Evolutionary conservation across 306 rosid species (phyloP).

Genomic region (Ziziphus jujuba): DNA sequence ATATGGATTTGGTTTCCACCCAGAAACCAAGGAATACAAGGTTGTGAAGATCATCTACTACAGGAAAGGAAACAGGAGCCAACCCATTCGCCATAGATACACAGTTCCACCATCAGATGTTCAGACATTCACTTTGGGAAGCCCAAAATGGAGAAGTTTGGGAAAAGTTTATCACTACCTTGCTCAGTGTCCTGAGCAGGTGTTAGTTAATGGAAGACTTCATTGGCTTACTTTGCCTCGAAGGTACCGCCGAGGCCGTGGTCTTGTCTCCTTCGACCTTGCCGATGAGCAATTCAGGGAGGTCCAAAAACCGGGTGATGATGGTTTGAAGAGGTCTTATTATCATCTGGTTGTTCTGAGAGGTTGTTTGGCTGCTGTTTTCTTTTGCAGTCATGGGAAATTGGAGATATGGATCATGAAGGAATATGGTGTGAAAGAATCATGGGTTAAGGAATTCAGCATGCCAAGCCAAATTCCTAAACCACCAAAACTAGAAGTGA

Average conservation of each 20-base stretch:
- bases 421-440: slow-evolving; percentile 39
- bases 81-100: background rate
- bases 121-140: slow-evolving; percentile 35
- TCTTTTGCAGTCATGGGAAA: slow-evolving; percentile 20
- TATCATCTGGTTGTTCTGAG: slow-evolving; percentile 33
- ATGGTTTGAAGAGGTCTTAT: slow-evolving; percentile 20
- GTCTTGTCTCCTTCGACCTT: slow-evolving; percentile 43
- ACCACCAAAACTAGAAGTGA: slow-evolving; percentile 24
- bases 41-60: slow-evolving; percentile 34
- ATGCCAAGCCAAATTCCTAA: slow-evolving; percentile 31
- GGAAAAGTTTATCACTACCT: slow-evolving; percentile 26
- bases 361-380: slow-evolving; percentile 44
- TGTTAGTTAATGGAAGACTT: slow-evolving; percentile 42
- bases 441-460: slow-evolving; percentile 33
- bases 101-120: slow-evolving; percentile 21
- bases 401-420: slow-evolving; percentile 53
- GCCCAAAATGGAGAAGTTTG: slow-evolving; percentile 42
- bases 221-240: slow-evolving; percentile 42
- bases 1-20: slow-evolving; percentile 41
- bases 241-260: slow-evolving; percentile 21
- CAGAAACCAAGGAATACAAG: slow-evolving; percentile 34
- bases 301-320: slow-evolving; percentile 26
- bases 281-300: slow-evolving; percentile 37
- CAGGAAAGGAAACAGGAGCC: background rate
- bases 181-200: slow-evolving; percentile 32